phyloP scores from a whole-genome alignment of 73 alveolate genomes.

The Paramecium caudatum region DNA sequence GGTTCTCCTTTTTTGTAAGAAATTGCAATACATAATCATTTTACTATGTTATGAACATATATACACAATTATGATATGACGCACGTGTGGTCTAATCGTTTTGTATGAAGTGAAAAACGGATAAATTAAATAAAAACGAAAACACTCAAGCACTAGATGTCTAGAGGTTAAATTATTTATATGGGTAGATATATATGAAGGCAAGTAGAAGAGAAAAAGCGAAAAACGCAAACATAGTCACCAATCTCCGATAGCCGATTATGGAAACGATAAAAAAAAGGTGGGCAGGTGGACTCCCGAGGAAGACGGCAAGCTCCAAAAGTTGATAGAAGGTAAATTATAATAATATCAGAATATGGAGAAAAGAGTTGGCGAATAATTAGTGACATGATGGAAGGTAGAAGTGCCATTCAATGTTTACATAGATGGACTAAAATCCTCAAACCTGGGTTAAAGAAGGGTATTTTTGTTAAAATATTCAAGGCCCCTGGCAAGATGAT shows the following conservation, averaged over 20 bases:
- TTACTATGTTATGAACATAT: no score
- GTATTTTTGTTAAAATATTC: constrained; percentile 17
- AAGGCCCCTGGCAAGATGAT: constrained; percentile 88
- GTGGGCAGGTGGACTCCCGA: constrained; percentile 66
- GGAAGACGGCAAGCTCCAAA: constrained; percentile 63
- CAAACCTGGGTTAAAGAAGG: constrained; percentile 91
- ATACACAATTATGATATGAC: constrained; percentile 35
- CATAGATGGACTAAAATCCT: constrained; percentile 92
- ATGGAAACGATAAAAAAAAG: constrained; percentile 60
- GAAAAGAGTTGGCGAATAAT: constrained; percentile 85
- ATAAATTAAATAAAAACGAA: constrained; percentile 51
- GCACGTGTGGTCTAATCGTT: constrained; percentile 35
- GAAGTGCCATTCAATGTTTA: constrained; percentile 88
- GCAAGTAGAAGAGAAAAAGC: constrained; percentile 34
- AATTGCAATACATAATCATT: no score
- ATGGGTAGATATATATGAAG: constrained; percentile 59
- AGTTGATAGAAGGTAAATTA: constrained; percentile 45
- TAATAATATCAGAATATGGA: constrained; percentile 67
- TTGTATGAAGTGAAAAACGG: constrained; percentile 51
- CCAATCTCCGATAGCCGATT: constrained; percentile 58
- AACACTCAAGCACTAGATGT: constrained; percentile 48
- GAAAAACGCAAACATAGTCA: constrained; percentile 32
- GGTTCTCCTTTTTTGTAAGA: no score
- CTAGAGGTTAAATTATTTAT: constrained; percentile 42
- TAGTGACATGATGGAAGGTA: constrained; percentile 83